phyloP scores from a whole-genome alignment of 2,329 filamentous ascomycete genomes.

The Penicillium sclerotiorum region DNA sequence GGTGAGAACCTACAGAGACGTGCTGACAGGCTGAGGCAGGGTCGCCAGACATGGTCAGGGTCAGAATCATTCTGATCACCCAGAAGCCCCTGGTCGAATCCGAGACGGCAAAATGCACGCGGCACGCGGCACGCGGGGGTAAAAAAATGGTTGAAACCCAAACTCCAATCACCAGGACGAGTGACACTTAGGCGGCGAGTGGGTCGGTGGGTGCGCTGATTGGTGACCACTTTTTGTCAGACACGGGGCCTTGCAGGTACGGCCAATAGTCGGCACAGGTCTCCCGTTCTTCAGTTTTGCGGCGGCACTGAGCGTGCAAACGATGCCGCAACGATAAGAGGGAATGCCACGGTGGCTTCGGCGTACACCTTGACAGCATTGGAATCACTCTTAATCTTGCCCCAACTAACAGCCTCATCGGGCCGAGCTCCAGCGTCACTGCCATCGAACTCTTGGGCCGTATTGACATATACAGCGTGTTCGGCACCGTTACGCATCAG shows the following conservation, averaged over 20 bases:
- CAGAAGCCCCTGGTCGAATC: no score
- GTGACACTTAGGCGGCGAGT: neutral
- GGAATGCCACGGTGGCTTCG: slow-evolving; percentile 69
- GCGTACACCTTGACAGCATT: slow-evolving; percentile 83
- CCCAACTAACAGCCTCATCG: slow-evolving; percentile 97
- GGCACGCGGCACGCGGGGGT: no score
- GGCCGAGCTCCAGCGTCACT: slow-evolving; percentile 93
- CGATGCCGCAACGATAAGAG: slow-evolving; percentile 67
- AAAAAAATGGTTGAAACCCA: neutral
- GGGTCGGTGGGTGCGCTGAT: neutral
- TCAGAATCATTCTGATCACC: no score
- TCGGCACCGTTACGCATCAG: slow-evolving; percentile 98
- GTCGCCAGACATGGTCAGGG: slow-evolving; percentile 1
- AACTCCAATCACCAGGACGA: no score
- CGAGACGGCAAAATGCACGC: no score
- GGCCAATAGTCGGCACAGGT: no score
- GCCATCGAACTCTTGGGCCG: slow-evolving; percentile 94
- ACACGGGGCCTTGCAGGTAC: slow-evolving; percentile 13
- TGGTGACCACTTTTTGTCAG: neutral
- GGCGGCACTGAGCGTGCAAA: slow-evolving; percentile 54
- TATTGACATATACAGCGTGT: slow-evolving; percentile 97
- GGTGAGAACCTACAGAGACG: neutral
- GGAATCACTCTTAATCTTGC: slow-evolving; percentile 89
- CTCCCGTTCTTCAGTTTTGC: neutral
- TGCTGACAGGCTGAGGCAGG: no score